Percentiles rank a stretch among this genome's conserved stretches.
Conservation (phyloP, 495 filamentous ascomycete species). For the Penicillium alfredii region DNA sequence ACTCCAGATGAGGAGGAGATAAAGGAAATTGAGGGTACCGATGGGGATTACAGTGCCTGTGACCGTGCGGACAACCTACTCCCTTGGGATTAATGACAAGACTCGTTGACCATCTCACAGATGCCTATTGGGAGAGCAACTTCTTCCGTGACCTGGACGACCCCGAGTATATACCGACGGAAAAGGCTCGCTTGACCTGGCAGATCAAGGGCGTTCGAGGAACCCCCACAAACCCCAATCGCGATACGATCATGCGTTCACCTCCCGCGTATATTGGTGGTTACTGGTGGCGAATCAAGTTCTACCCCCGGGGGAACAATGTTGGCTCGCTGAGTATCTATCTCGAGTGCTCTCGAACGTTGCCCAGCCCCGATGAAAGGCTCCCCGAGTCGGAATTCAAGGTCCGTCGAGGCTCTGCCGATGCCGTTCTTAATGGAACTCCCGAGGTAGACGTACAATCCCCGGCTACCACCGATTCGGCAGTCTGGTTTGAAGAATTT, state of each 20-base stretch:
- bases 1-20: constrained; percentile 54
- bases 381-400: constrained; percentile 36
- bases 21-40: constrained; percentile 48
- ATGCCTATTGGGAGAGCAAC: constrained; percentile 55
- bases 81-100: no score
- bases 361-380: constrained; percentile 34
- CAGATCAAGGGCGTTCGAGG: constrained; percentile 54
- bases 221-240: constrained; percentile 55
- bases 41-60: constrained; percentile 46
- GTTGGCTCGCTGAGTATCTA: constrained; percentile 58
- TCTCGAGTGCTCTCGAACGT: constrained; percentile 52
- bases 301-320: constrained; percentile 61
- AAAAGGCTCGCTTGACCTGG: constrained; percentile 57
- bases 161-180: constrained; percentile 48
- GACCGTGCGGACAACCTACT: constrained; percentile 40
- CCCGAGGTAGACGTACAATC: constrained; percentile 30
- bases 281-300: constrained; percentile 65
- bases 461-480: constrained; percentile 20
- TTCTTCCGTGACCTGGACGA: constrained; percentile 55
- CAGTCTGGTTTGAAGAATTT: constrained; percentile 31
- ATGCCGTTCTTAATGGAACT: constrained; percentile 19
- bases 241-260: constrained; percentile 53
- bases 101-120: constrained; percentile 21
- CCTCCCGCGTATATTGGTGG: constrained; percentile 53
- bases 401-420: constrained; percentile 31